Evolutionary conservation across 257 asterid genomes (phyloP).

Genomic region (Oldenlandia corymbosa): DNA sequence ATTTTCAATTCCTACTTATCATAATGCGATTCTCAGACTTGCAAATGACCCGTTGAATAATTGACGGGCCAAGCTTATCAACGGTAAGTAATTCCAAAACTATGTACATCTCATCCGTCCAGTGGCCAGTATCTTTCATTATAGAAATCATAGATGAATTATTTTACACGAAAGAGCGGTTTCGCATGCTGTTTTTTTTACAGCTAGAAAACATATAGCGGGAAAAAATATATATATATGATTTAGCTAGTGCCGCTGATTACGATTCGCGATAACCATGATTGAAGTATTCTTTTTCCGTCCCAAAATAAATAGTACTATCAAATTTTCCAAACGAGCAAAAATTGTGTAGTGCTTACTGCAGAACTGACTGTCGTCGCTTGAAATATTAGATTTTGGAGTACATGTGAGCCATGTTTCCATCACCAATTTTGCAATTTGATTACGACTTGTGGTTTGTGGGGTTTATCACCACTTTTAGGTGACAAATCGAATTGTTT

Average conservation of each 20-base stretch:
- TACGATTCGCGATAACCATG: not conserved
- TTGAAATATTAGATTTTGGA: conserved; percentile 8
- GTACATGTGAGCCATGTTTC: conserved; percentile 17
- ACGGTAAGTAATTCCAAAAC: not conserved
- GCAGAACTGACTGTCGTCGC: not conserved
- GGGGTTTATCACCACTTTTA: conserved; percentile 24
- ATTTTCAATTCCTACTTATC: conserved; percentile 15
- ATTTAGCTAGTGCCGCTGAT: conserved; percentile 6
- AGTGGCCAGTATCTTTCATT: conserved; percentile 26
- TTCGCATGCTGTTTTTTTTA: conserved; percentile 12
- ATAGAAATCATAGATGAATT: conserved; percentile 17
- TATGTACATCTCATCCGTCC: conserved; percentile 24
- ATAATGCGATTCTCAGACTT: conserved; percentile 21
- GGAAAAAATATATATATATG: not conserved
- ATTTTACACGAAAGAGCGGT: conserved; percentile 12
- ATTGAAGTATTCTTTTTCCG: not conserved
- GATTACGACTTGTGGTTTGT: conserved; percentile 19
- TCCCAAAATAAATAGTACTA: not conserved
- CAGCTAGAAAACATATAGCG: not conserved
- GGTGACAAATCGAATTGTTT: conserved; percentile 6
- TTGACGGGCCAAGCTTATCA: conserved; percentile 10
- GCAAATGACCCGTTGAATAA: conserved; percentile 16
- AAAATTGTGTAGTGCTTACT: not conserved
- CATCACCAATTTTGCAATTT: conserved; percentile 8
- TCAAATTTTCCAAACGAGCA: too few species aligned